phyloP scores from a whole-genome alignment of 768 basidiomycete genomes.

The Russula compacta region DNA sequence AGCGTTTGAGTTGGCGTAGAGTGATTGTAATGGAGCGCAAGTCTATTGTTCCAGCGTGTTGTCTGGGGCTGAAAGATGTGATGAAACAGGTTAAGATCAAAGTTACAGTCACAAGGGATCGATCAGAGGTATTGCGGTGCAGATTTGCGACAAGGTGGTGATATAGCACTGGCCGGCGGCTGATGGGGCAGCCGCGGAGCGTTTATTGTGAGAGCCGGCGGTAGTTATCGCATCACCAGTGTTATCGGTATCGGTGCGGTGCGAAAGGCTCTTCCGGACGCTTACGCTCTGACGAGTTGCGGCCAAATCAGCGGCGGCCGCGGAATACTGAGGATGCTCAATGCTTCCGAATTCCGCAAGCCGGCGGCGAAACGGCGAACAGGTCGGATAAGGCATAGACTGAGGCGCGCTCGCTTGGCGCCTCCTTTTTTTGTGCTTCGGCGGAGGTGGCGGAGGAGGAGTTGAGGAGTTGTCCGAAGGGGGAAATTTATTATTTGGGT shows the following conservation, averaged over 20 bases:
- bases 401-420: not conserved
- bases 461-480: not conserved
- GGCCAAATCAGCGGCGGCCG: not conserved
- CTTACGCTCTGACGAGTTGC: not conserved
- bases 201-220: conserved; percentile 1
- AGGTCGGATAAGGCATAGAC: not conserved
- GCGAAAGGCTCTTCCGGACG: not conserved
- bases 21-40: not conserved
- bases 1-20: not conserved
- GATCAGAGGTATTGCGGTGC: not conserved
- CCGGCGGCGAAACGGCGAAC: conserved; percentile 18
- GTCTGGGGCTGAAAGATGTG: not conserved
- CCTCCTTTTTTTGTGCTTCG: not conserved
- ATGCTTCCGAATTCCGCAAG: conserved; percentile 12
- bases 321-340: not conserved
- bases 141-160: not conserved
- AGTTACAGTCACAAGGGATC: not conserved
- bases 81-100: conserved; percentile 2
- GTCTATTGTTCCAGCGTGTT: not conserved
- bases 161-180: not conserved
- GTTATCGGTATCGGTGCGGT: not conserved
- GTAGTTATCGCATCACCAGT: not conserved
- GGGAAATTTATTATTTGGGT: not conserved
- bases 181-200: conserved; percentile 7
- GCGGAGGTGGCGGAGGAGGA: conserved; percentile 6